Evolutionary conservation across 805 yeast species (phyloP), one percentile per base, ranked within the genome.

Genomic region (Gaillardinia entomophila): DNA sequence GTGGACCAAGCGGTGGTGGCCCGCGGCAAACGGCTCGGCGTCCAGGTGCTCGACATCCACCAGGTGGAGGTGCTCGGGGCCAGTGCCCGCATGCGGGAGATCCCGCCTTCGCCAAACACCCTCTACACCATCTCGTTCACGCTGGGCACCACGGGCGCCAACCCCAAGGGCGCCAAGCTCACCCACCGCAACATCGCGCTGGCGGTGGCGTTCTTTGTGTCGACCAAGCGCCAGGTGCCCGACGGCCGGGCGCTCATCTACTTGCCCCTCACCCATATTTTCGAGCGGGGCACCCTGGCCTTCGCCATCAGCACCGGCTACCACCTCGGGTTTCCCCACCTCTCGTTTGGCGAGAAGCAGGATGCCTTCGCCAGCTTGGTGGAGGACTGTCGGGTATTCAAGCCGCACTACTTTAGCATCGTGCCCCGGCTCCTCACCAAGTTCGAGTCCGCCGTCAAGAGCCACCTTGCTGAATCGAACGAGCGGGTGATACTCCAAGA

Each of bases 121-220:
- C 26, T 47, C 8, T 77, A 75, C 50, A 78, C 88, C 12, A 72
- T 82, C 30, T 75, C 81, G 6, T 81, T 80, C 51, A 82, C 89
- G 2, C 77, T 85, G 0, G 89, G 89, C 20, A 81, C 89, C 2
- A 80, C 88, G 1, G 87, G 87, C 12, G 55, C 69, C 12, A 41
- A 42, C 23, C 89, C 89, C 30, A 81, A 82, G 55, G 89, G 89
- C 33, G 88, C 77, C 12, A 73, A 70, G 15, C 47, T 68, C 31
- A 61, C 73, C 6, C 86, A 81, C 31, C 57, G 59, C 8, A 70
- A 69, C 46, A 64, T 73, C 8, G 60, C 70, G 10, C 68, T 82
- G 2, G 67, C 71, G 2, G 56, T 68, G 26, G 51, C 68, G 0
- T 57, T 69, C 31, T 48, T 65, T 3, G 54, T 60, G 17, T 51